Evolutionary conservation across 129 eudicot species (phyloP).

Genomic region (Lactuca sativa): DNA sequence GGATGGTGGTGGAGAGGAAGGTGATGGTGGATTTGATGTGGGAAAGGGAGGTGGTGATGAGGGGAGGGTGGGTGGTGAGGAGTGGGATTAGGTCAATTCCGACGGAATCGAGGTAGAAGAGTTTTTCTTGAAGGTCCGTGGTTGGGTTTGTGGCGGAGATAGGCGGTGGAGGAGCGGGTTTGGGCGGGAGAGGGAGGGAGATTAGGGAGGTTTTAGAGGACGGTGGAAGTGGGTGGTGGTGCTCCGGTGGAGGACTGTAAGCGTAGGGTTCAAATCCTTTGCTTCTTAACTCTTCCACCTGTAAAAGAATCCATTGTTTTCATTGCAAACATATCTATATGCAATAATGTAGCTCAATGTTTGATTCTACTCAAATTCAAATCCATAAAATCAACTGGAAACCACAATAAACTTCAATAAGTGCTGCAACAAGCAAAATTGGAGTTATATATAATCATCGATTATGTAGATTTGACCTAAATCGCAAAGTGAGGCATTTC

Average conservation of each 20-base stretch:
- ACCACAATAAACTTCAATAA: neutral
- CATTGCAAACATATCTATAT: neutral
- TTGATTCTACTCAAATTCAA: neutral
- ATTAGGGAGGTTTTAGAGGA: constrained; percentile 39
- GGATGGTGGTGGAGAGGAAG: constrained; percentile 61
- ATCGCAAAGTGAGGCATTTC: neutral
- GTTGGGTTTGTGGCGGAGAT: constrained; percentile 26
- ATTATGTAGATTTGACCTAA: neutral
- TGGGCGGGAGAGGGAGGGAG: constrained; percentile 31
- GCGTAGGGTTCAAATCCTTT: constrained; percentile 10
- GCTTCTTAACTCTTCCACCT: constrained; percentile 32
- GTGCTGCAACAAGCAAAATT: neutral
- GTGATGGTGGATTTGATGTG: constrained; percentile 54
- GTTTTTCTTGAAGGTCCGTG: constrained; percentile 50
- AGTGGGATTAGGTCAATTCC: constrained; percentile 70
- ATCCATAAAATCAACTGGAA: neutral
- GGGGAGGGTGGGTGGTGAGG: constrained; percentile 57
- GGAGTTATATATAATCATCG: neutral
- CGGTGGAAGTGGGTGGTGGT: constrained; percentile 37
- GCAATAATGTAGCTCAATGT: neutral
- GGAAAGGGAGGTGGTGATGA: constrained; percentile 50
- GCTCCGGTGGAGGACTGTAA: constrained; percentile 35
- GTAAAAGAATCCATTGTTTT: neutral
- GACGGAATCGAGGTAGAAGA: constrained; percentile 65
- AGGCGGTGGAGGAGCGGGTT: constrained; percentile 38